Evolutionary conservation across 148 eudicot genomes (phyloP).

Genomic region (Silene conica): DNA sequence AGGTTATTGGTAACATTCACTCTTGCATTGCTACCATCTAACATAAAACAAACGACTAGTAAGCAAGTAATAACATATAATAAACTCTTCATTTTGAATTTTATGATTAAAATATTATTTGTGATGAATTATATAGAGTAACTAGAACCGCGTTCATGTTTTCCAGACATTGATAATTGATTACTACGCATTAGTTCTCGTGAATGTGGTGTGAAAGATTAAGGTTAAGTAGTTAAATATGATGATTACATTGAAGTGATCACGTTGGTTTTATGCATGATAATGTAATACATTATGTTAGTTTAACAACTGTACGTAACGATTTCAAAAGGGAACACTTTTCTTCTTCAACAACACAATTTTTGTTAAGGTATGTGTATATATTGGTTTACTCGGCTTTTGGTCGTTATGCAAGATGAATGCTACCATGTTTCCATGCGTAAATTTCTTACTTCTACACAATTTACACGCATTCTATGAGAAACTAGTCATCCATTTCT

Average conservation of each 20-base stretch:
- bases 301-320: not conserved
- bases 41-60: not conserved
- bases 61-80: not conserved
- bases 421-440: too few relatives aligned
- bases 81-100: slow-evolving; percentile 14
- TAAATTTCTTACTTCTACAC: too few relatives aligned
- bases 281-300: not conserved
- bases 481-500: too few relatives aligned
- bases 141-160: slow-evolving; percentile 22
- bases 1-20: slow-evolving; percentile 19
- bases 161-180: slow-evolving; percentile 16
- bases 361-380: too few relatives aligned
- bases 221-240: not conserved
- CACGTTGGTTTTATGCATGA: not conserved
- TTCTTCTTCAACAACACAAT: not conserved
- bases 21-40: slow-evolving; percentile 1
- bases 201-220: slow-evolving; percentile 14
- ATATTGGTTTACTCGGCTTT: too few relatives aligned
- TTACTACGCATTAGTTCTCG: slow-evolving; percentile 14
- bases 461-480: too few relatives aligned
- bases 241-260: not conserved
- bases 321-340: not conserved
- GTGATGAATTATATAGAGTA: slow-evolving; percentile 16
- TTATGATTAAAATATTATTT: not conserved
- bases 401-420: too few relatives aligned